Conservation (phyloP, 2,329 filamentous ascomycete species). For the Aspergillus sp. region DNA sequence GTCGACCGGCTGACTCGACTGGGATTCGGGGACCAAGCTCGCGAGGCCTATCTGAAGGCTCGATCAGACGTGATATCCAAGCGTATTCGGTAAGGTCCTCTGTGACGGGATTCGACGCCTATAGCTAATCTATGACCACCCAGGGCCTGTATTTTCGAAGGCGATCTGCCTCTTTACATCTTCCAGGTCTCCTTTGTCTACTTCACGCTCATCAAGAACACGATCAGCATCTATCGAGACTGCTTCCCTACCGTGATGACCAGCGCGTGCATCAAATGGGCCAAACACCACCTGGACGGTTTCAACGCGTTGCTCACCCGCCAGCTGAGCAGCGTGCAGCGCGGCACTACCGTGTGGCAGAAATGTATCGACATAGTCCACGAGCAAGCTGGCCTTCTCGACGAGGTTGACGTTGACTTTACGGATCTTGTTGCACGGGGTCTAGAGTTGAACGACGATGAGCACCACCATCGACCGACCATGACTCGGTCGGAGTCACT, state of each 20-base stretch:
- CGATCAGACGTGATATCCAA: slow-evolving; percentile 75
- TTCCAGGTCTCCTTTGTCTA: slow-evolving; percentile 95
- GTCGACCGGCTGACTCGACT: slow-evolving; percentile 81
- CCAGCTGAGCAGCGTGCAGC: slow-evolving; percentile 83
- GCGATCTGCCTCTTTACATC: slow-evolving; percentile 87
- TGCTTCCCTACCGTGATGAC: slow-evolving; percentile 86
- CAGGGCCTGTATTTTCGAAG: slow-evolving; percentile 93
- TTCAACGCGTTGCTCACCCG: slow-evolving; percentile 81
- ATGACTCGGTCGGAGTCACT: slow-evolving; percentile 25
- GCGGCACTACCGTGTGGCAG: slow-evolving; percentile 71
- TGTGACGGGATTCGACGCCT: not conserved
- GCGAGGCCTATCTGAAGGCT: slow-evolving; percentile 80
- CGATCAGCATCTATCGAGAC: slow-evolving; percentile 79
- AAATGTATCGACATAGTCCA: slow-evolving; percentile 79
- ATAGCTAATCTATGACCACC: slow-evolving; percentile 15
- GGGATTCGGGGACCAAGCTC: slow-evolving; percentile 84
- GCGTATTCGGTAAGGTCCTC: slow-evolving; percentile 66
- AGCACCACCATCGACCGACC: slow-evolving; percentile 15
- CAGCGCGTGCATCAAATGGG: slow-evolving; percentile 96
- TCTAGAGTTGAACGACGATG: slow-evolving; percentile 27
- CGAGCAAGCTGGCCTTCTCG: slow-evolving; percentile 74
- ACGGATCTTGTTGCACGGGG: slow-evolving; percentile 70
- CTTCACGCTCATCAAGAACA: slow-evolving; percentile 92
- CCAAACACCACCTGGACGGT: slow-evolving; percentile 87
- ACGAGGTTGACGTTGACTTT: slow-evolving; percentile 88